Base-by-base conservation (phyloP, 352 stramenopile genomes). In the Albugo laibachii region DNA sequence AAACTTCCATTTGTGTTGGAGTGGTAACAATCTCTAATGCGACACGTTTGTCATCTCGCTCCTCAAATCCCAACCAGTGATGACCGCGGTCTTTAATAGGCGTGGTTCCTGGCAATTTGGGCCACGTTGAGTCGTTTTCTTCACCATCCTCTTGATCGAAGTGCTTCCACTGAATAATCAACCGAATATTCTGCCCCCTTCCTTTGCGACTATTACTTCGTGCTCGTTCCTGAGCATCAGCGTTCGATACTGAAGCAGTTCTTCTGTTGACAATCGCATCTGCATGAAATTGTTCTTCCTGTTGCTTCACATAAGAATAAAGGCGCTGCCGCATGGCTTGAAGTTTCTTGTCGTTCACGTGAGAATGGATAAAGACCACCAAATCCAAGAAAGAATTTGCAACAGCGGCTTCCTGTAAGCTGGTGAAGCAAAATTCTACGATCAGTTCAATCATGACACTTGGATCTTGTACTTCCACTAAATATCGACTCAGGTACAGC, bases 371-470 rank as follows among this genome's bases (percentile, higher is more conserved):
- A 42, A 83, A 86, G 15, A 83, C 41, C 10, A 82, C 64, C 13
- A 86, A 59, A 55, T 86, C 74, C 21, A 81, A 37, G 49, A 86
- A 86, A 0, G 70, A 74, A 53, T 86, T 68, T 5, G 58, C 65
- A 13, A 86, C 66, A 16, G 68, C 82, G 49, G 79, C 81, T 42
- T 86, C 74, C 36, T 57, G 63, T 13, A 83, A 55, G 27, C 67
- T 86, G 41, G 69, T 80, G 54, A 62, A 62, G 54, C 70, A 83
- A 53, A 86, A 86, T 61, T 86, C 74, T 49, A 65, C 66, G 14
- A 86, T 78, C 37, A 86, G 49, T n/a, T 83, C 74, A 5, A 86
- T 59, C 31, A 81, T 65, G 15, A 83, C 66, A 38, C 73, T 81
- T 44, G 74, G 66, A 49, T 86, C 69, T 27, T 79, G 58, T 43